These are phyloP conservation scores for Phytophthora sojae DNA, from an alignment of 352 stramenopile species.

Conservation along the genomic window DNA sequence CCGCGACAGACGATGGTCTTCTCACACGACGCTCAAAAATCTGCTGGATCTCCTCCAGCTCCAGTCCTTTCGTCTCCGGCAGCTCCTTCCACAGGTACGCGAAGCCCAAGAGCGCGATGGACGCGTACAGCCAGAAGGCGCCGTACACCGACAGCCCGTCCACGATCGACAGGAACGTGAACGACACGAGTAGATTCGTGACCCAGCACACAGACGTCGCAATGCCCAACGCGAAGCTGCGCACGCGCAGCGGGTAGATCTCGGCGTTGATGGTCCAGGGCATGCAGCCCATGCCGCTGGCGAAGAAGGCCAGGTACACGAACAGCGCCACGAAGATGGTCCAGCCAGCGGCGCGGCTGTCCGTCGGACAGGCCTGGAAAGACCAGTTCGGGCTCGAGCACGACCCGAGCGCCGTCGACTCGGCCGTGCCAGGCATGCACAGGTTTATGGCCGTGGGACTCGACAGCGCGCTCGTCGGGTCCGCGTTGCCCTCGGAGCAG, in stretches of 20 bases:
- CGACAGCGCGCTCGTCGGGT: slow-evolving; percentile 18
- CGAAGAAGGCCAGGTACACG: slow-evolving; percentile 82
- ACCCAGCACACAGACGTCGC: neutral
- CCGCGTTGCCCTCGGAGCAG: slow-evolving; percentile 24
- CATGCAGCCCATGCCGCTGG: slow-evolving; percentile 88
- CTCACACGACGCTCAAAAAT: neutral
- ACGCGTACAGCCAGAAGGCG: slow-evolving; percentile 94
- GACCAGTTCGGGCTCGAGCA: slow-evolving; percentile 48
- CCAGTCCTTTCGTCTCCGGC: slow-evolving; percentile 94
- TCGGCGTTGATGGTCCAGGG: slow-evolving; percentile 97
- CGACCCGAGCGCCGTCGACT: slow-evolving; percentile 17
- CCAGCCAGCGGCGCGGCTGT: slow-evolving; percentile 48
- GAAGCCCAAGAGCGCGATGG: slow-evolving; percentile 74
- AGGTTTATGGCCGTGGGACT: slow-evolving; percentile 22
- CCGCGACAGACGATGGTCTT: neutral
- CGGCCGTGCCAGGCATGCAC: slow-evolving; percentile 39
- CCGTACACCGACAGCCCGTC: slow-evolving; percentile 62
- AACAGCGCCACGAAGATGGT: slow-evolving; percentile 66
- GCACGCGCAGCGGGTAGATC: slow-evolving; percentile 89
- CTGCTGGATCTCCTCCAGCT: slow-evolving; percentile 84
- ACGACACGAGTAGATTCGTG: slow-evolving; percentile 63
- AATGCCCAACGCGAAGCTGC: neutral
- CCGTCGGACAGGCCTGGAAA: slow-evolving; percentile 55
- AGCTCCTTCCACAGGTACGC: slow-evolving; percentile 82
- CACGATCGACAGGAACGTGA: slow-evolving; percentile 94